Base-by-base conservation (phyloP, 176 grass and related monocot species). In the Stipa capillata region DNA sequence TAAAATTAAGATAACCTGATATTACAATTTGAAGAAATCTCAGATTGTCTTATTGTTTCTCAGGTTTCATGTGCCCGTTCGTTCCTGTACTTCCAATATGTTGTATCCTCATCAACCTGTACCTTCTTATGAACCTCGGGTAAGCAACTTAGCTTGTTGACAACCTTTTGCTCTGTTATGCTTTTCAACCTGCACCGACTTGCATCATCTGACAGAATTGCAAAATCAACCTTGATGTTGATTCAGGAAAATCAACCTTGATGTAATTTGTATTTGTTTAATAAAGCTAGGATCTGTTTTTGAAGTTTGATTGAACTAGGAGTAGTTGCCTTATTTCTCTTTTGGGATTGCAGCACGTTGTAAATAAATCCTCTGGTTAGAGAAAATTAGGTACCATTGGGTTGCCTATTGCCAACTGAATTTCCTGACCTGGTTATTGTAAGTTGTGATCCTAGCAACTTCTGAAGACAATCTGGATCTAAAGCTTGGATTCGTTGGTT, bases 11-110 rank as follows among this genome's bases (percentile, higher is more conserved):
- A 31, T 40, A 77, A 56, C 34, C 27, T 72, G 18, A 52, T 61
- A 40, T 36, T 54, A 15, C 23, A 71, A 51, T 83, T 50, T 44
- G 80, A 72, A 60, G 60, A 44, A 77, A 69, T 54, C 67, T 77
- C 20, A 43, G 77, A 52, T 45, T 16, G 4, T 61, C 18, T 78
- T 2, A 24, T 58, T 70, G 40, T 79, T 11, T 75, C 57, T 60
- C 21, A 92, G 93, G 87, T 90, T 97, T 97, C 54, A 81, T 84
- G 82, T 97, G 93, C 74, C 93, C 90, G n/a, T 88, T 90, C 83
- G 87, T 97, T 51, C 93, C 93, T 57, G 41, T 87, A 60, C 83
- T 97, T 65, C 93, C 93, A 25, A 12, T 88, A 20, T 89, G 87
- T 63, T 97, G 90, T 82, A 97, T 97, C 48, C 77, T 88, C 59